Percentiles rank a stretch among this genome's conserved stretches.
Conservation (phyloP, 148 eudicot species). For the Cornus suecica region DNA sequence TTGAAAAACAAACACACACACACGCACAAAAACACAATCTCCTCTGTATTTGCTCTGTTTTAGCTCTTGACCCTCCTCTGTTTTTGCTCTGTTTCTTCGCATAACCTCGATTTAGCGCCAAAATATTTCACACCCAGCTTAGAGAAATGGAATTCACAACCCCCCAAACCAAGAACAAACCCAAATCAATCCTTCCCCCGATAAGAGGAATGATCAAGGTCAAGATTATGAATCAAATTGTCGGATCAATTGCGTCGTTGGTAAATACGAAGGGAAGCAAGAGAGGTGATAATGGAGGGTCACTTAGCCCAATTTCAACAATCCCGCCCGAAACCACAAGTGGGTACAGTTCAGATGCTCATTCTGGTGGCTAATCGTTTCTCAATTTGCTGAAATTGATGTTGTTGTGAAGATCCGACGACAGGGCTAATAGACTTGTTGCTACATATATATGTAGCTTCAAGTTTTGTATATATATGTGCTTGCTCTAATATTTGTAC, state of each 20-base stretch:
- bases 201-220: slow-evolving; percentile 21
- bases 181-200: slow-evolving; percentile 15
- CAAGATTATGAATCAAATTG: background rate
- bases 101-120: background rate
- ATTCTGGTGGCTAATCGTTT: background rate
- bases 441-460: too few relatives aligned
- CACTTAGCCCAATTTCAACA: slow-evolving; percentile 2
- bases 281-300: background rate
- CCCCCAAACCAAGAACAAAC: background rate
- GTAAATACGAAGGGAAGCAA: background rate
- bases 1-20: too few relatives aligned
- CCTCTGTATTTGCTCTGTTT: background rate
- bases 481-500: too few relatives aligned
- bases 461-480: too few relatives aligned
- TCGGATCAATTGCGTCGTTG: slow-evolving; percentile 1
- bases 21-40: too few relatives aligned
- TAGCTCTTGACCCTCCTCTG: background rate
- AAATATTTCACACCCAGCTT: background rate
- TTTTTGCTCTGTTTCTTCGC: slow-evolving; percentile 5
- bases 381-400: background rate
- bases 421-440: slow-evolving; percentile 1
- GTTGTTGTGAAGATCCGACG: too few relatives aligned
- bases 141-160: slow-evolving; percentile 5
- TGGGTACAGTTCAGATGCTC: slow-evolving; percentile 14
- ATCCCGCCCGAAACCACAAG: slow-evolving; percentile 17